Evolutionary conservation across 2,329 filamentous ascomycete species (phyloP).

Genomic region (Colletotrichum falcatum): DNA sequence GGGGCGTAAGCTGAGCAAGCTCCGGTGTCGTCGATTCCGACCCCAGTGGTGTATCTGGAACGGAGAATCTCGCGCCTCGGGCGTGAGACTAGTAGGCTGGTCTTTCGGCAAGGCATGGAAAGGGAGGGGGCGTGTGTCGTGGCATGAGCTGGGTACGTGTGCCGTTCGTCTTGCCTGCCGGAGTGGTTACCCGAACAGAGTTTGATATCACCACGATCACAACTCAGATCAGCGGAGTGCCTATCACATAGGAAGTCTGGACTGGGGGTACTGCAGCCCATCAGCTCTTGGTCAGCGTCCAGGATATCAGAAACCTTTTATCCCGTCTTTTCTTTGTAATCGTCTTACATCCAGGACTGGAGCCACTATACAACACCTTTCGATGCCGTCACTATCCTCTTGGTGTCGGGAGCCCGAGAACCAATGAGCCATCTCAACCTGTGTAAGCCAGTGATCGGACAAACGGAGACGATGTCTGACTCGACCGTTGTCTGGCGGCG

Average conservation of each 20-base stretch:
- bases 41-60: constrained; percentile 21
- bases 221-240: neutral
- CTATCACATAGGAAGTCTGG: too few species aligned
- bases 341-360: neutral
- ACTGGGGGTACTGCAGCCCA: too few species aligned
- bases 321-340: neutral
- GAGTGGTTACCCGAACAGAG: neutral
- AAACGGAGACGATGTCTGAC: neutral
- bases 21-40: constrained; percentile 7
- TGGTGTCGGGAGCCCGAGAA: neutral
- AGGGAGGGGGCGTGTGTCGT: neutral
- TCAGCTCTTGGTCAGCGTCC: neutral
- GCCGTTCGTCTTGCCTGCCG: neutral
- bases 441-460: neutral
- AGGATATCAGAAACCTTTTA: neutral
- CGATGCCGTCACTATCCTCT: neutral
- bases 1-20: constrained; percentile 8
- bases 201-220: neutral
- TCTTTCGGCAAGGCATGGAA: constrained; percentile 11
- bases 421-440: neutral
- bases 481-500: neutral
- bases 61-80: constrained; percentile 6
- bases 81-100: constrained; percentile 22
- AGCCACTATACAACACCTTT: too few species aligned
- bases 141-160: neutral